These are phyloP conservation scores for Chlorella vulgaris DNA, from an alignment of 139 green algal genomes.

Conservation along the genomic window DNA sequence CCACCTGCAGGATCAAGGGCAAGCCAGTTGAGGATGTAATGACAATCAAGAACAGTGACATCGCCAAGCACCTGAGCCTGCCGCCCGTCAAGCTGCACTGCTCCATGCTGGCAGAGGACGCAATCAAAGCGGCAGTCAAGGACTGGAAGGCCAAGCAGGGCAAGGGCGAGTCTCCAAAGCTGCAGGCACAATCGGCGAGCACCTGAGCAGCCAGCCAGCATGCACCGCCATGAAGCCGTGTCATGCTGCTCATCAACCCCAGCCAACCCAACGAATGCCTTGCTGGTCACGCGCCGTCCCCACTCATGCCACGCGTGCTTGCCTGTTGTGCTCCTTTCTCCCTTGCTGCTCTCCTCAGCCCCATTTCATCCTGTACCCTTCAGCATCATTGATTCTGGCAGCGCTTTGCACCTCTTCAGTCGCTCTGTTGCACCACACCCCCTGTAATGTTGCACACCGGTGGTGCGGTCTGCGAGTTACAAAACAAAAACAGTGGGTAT, in stretches of 20 bases:
- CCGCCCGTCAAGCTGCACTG: slow-evolving; percentile 99
- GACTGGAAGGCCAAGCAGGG: slow-evolving; percentile 84
- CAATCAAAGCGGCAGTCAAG: slow-evolving; percentile 95
- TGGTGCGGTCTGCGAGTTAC: no score
- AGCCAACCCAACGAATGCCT: no score
- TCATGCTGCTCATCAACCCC: background rate
- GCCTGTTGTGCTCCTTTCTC: no score
- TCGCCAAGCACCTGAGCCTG: slow-evolving; percentile 96
- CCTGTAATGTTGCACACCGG: no score
- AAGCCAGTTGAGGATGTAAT: slow-evolving; percentile 84
- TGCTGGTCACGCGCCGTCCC: no score
- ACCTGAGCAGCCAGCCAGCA: background rate
- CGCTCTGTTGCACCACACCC: no score
- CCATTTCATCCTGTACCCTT: no score
- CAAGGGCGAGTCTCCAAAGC: background rate
- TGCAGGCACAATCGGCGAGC: slow-evolving; percentile 10
- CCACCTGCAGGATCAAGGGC: slow-evolving; percentile 80
- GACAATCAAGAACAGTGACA: slow-evolving; percentile 96
- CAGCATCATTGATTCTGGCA: no score
- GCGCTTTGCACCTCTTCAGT: no score
- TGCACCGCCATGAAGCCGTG: background rate
- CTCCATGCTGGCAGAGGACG: slow-evolving; percentile 97
- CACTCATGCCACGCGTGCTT: no score
- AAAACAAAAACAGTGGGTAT: background rate
- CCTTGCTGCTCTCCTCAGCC: no score